Evolutionary conservation across 805 yeast genomes (phyloP), one percentile per base, ranked within the genome.

Genomic region (Spathaspora boniae): DNA sequence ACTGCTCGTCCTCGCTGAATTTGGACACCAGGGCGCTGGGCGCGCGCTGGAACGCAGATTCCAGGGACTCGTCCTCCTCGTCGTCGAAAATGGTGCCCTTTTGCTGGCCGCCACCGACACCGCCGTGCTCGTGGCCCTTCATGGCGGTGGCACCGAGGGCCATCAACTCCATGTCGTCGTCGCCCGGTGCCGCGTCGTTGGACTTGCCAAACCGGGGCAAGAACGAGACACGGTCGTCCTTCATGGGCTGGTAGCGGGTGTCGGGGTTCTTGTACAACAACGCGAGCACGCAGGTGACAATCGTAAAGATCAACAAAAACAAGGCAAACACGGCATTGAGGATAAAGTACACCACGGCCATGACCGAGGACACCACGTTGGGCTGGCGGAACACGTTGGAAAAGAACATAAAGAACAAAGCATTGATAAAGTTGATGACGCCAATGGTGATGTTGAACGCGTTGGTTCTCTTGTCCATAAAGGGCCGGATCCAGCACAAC

Each of bases 171-270:
- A 80, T 65, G 41, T 72, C 80, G 19, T 63, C 71, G 42, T 58
- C 48, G 6, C 47, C 48, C 11, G 44, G 50, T 33, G 46, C 44
- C 31, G 45, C 45, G 16, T 31, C 43, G 9, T 46, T 50, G 42
- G 33, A 50, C 43, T 30, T 57, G 37, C 68, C 79, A 37, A 70
- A 68, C 50, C 81, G 72, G 43, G 89, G 89, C 54, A 93, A 85
- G 58, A 93, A 93, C n/a, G 96, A 85, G 34, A 85, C 93, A 56
- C 98, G 78, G 56, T 93, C 98, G 60, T 93, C 98, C 50, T 83
- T 84, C 83, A 91, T 84, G 43, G 96, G 98, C 65, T 87, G 91
- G 66, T 93, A 93, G 49, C 95, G 76, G 7, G 91, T 78, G 61
- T 93, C 98, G 35, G 98, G 98, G 58, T 93, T 88, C 70, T 84